These are phyloP conservation scores for Bruguiera sexangula DNA, from an alignment of 345 rosid genomes.

Conservation along the genomic window DNA sequence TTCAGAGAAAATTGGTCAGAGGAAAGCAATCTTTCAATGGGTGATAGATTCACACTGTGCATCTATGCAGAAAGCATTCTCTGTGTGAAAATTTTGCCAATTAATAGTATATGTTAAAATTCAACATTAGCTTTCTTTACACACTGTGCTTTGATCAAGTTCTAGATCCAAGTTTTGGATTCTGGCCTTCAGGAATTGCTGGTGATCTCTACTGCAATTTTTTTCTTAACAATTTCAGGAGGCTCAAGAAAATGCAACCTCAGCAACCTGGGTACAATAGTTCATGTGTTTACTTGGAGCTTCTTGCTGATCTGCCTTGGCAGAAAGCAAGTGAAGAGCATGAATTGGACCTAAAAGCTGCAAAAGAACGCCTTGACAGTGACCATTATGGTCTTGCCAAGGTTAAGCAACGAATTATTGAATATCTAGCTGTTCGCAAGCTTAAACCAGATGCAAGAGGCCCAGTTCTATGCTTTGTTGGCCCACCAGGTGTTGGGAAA, in stretches of 20 bases:
- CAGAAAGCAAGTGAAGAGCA: constrained; percentile 80
- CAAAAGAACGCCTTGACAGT: constrained; percentile 88
- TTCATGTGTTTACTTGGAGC: constrained; percentile 91
- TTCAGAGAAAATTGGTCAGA: background rate
- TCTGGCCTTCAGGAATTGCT: constrained; percentile 5
- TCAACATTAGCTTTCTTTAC: background rate
- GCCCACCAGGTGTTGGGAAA: constrained; percentile 99
- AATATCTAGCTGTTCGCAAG: constrained; percentile 99
- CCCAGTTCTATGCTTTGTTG: constrained; percentile 95
- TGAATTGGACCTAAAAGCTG: constrained; percentile 81
- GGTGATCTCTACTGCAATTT: constrained; percentile 1
- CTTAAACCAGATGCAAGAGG: constrained; percentile 99
- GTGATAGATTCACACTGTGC: too few relatives aligned
- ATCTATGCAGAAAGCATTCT: background rate
- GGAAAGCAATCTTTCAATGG: background rate
- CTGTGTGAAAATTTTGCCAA: background rate
- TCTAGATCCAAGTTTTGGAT: background rate
- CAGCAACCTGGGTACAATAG: constrained; percentile 99
- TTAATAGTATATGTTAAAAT: background rate
- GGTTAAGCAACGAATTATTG: constrained; percentile 95
- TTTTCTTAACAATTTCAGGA: constrained; percentile 45
- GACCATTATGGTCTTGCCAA: constrained; percentile 89
- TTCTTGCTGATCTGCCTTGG: constrained; percentile 99
- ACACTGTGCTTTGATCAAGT: background rate
- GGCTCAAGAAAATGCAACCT: constrained; percentile 98